These are phyloP conservation scores for Aphanocladium album DNA, from an alignment of 2,329 filamentous ascomycete species.

Conservation along the genomic window DNA sequence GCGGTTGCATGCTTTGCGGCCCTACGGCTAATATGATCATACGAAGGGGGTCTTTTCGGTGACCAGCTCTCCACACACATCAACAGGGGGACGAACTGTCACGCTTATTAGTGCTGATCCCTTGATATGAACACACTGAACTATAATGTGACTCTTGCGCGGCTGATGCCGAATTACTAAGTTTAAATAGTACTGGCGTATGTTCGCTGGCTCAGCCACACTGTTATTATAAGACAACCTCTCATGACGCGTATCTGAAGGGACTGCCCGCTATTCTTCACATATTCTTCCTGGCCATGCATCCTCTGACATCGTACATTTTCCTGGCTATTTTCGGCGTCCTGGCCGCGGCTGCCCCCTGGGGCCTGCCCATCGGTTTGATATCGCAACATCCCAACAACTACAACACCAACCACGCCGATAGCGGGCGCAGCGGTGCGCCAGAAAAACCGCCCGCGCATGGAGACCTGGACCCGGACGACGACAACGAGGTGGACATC, in stretches of 20 bases:
- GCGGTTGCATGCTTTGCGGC: neutral
- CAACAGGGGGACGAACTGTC: neutral
- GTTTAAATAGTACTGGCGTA: neutral
- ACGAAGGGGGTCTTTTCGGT: no score
- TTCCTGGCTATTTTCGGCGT: neutral
- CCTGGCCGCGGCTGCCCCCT: neutral
- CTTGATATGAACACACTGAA: neutral
- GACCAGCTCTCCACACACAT: neutral
- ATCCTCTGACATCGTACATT: neutral
- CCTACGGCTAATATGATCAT: neutral
- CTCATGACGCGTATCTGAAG: neutral
- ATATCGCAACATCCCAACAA: neutral
- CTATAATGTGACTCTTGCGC: neutral
- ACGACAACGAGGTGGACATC: neutral
- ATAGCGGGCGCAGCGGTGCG: no score
- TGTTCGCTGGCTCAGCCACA: neutral
- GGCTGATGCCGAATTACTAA: neutral
- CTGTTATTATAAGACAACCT: neutral
- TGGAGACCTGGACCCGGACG: neutral
- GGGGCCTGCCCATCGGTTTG: neutral
- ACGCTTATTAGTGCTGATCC: neutral
- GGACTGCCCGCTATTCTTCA: neutral
- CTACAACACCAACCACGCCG: neutral
- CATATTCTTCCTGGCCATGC: neutral
- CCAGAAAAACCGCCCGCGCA: no score